phyloP scores from a whole-genome alignment of 2,329 filamentous ascomycete genomes.

The Neopestalotiopsis sp. region DNA sequence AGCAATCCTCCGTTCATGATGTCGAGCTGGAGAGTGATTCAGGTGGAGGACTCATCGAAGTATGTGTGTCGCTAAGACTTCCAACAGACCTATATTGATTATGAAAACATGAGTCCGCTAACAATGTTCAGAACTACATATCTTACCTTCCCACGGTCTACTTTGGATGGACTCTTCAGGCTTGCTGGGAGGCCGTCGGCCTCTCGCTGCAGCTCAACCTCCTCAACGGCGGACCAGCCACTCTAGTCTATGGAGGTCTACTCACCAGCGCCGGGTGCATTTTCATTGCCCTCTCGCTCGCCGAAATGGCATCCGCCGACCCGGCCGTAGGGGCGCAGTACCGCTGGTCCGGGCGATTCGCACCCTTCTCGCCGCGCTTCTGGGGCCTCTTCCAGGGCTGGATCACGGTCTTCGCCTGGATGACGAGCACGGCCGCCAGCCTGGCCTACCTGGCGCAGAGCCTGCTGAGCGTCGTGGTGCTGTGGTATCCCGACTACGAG shows the following conservation, averaged over 20 bases:
- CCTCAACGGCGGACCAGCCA: conserved; percentile 14
- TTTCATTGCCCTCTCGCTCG: conserved; percentile 15
- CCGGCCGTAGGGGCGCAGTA: conserved; percentile 16
- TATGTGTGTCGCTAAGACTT: not conserved
- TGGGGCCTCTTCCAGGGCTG: conserved; percentile 18
- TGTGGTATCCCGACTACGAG: conserved; percentile 8
- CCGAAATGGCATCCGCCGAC: conserved; percentile 17
- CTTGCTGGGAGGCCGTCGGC: conserved; percentile 16
- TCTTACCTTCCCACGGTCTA: conserved; percentile 10
- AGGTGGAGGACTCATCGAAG: not conserved
- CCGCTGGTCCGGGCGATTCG: conserved; percentile 14
- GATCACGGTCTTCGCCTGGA: conserved; percentile 17
- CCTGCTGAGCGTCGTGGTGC: conserved; percentile 4
- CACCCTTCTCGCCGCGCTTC: conserved; percentile 13
- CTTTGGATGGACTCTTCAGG: conserved; percentile 16
- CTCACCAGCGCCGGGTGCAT: not conserved
- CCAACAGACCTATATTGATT: not conserved
- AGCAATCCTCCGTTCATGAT: not conserved
- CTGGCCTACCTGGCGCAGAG: conserved; percentile 15
- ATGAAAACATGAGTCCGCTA: not conserved
- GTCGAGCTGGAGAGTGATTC: not conserved
- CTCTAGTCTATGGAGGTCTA: conserved; percentile 3
- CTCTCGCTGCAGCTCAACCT: conserved; percentile 16
- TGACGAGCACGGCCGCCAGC: conserved; percentile 9
- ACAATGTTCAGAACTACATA: conserved; percentile 12